A percentile compares a stretch with the other conserved stretches of the same genome.
phyloP scores from a whole-genome alignment of 352 stramenopile genomes.

The Pythium apleroticum region DNA sequence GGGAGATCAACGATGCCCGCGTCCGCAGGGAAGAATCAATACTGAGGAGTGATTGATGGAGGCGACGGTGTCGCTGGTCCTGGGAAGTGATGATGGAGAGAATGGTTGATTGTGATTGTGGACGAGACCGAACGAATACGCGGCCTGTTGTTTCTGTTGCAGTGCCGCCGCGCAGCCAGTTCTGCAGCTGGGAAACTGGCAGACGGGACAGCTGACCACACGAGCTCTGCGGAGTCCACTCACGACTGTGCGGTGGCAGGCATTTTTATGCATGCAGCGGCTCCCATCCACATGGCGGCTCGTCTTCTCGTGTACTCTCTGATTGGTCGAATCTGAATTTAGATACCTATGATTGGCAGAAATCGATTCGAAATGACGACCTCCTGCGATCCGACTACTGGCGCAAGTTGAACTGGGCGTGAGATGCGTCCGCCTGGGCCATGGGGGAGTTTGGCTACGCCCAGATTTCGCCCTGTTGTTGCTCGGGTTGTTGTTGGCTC shows the following conservation, averaged over 20 bases:
- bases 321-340: conserved; percentile 13
- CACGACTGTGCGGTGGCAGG: conserved; percentile 3
- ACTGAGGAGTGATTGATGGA: background rate
- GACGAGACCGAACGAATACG: background rate
- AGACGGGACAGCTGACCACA: conserved; percentile 1
- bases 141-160: background rate
- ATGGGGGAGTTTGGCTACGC: background rate
- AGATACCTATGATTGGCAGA: conserved; percentile 10
- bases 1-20: background rate
- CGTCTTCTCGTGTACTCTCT: conserved; percentile 17
- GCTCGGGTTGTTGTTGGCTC: background rate
- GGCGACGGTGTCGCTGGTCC: background rate
- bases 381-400: conserved; percentile 25
- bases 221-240: conserved; percentile 5
- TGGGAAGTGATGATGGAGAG: background rate
- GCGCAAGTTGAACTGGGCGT: conserved; percentile 26
- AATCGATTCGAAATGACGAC: conserved; percentile 8
- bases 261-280: background rate
- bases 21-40: background rate
- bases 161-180: conserved; percentile 1
- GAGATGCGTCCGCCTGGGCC: background rate
- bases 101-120: background rate
- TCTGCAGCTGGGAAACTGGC: conserved; percentile 1
- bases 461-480: background rate
- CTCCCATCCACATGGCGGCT: conserved; percentile 20